A percentile compares a stretch with the other conserved stretches of the same genome.
Conservation (phyloP, 2,329 filamentous ascomycete species). For the Colletotrichum sp. region DNA sequence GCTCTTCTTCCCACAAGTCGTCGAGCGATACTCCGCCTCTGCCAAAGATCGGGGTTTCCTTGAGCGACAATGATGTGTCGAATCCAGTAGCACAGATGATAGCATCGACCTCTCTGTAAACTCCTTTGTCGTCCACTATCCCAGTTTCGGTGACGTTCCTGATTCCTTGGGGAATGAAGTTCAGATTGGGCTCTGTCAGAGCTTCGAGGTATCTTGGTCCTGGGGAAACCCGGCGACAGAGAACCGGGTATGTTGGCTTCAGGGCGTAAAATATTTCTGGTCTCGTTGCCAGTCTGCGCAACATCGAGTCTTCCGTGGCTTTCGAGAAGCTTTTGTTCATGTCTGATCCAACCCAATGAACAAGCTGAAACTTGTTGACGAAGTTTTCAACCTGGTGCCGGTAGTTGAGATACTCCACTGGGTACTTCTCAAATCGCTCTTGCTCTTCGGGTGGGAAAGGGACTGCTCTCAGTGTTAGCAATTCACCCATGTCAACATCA, state of each 20-base stretch:
- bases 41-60: neutral
- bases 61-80: neutral
- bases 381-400: neutral
- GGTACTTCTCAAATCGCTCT: neutral
- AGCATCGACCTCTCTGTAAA: neutral
- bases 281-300: neutral
- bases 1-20: neutral
- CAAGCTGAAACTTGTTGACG: neutral
- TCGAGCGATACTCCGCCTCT: neutral
- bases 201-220: neutral
- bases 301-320: neutral
- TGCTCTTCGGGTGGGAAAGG: neutral
- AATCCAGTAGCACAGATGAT: neutral
- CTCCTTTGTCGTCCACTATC: neutral
- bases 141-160: neutral
- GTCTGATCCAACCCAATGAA: neutral
- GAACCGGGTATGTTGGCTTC: neutral
- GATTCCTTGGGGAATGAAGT: neutral
- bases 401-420: neutral
- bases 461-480: neutral
- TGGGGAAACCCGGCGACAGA: neutral
- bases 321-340: neutral
- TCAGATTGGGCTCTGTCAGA: neutral
- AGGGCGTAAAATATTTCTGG: neutral
- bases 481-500: neutral